Percentiles rank a stretch among this genome's conserved stretches.
phyloP scores from a whole-genome alignment of 768 basidiomycete species.

The Pisolithus marmoratus region DNA sequence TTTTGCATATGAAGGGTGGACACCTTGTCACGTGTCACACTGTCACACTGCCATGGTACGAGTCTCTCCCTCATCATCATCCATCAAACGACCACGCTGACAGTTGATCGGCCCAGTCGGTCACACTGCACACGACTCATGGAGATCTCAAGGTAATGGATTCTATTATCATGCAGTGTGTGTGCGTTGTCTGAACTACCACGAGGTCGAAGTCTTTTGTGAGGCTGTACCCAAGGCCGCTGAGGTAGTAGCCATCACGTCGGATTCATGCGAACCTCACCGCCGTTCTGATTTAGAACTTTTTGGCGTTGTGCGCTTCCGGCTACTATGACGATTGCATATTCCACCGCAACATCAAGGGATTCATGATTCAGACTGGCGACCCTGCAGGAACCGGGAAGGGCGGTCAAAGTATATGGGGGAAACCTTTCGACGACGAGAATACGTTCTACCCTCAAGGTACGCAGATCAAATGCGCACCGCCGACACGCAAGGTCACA shows the following conservation, averaged over 20 bases:
- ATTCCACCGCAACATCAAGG: constrained; percentile 93
- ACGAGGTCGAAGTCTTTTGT: constrained; percentile 92
- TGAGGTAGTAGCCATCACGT: constrained; percentile 76
- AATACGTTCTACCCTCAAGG: constrained; percentile 90
- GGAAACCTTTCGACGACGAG: constrained; percentile 88
- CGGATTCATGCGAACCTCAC: no score
- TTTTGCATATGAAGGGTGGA: not conserved
- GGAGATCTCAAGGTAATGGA: constrained; percentile 84
- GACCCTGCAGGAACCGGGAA: constrained; percentile 90
- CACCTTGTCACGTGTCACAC: constrained; percentile 21
- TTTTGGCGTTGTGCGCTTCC: constrained; percentile 89
- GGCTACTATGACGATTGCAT: constrained; percentile 79
- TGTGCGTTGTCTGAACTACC: not conserved
- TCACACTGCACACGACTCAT: constrained; percentile 89
- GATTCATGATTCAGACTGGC: constrained; percentile 94
- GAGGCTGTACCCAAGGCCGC: constrained; percentile 94
- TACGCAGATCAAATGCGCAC: constrained; percentile 24
- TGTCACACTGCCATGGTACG: constrained; percentile 25
- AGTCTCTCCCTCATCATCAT: constrained; percentile 7
- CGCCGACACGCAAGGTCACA: not conserved
- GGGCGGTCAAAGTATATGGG: constrained; percentile 97
- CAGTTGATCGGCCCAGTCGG: constrained; percentile 57
- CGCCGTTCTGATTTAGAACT: constrained; percentile 56
- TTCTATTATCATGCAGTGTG: not conserved
- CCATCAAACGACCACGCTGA: constrained; percentile 19